Percentiles rank a stretch among this genome's conserved stretches.
Evolutionary conservation across 176 grass and related monocot genomes (phyloP).

Genomic region (Rhipidocladum racemiflorum): DNA sequence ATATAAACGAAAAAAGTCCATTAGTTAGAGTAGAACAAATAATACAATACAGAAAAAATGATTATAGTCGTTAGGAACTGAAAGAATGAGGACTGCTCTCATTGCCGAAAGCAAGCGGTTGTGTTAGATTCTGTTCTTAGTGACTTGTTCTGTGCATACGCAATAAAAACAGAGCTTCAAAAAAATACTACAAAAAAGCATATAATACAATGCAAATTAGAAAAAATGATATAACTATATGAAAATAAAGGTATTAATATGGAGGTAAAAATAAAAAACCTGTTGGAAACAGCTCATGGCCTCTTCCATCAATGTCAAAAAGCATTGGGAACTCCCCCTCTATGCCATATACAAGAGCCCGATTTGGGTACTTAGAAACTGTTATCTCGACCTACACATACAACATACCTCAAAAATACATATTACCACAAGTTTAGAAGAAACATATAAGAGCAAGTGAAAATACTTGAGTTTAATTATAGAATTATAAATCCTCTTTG

Average conservation of each 20-base stretch:
- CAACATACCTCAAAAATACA: background rate
- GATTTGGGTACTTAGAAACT: slow-evolving; percentile 79
- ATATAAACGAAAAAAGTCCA: background rate
- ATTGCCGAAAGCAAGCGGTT: background rate
- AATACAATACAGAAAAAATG: background rate
- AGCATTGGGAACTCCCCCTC: slow-evolving; percentile 80
- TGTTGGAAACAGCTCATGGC: slow-evolving; percentile 85
- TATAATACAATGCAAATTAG: slow-evolving; percentile 1
- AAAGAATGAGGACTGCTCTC: slow-evolving; percentile 4
- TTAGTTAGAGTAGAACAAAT: background rate
- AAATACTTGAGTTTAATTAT: background rate
- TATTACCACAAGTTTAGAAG: background rate
- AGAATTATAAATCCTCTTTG: background rate
- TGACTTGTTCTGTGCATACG: background rate
- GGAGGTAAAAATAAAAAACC: slow-evolving; percentile 37
- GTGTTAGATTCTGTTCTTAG: slow-evolving; percentile 1
- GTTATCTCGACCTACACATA: slow-evolving; percentile 67
- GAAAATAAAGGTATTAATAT: slow-evolving; percentile 17
- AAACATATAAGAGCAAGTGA: background rate
- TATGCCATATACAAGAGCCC: slow-evolving; percentile 77
- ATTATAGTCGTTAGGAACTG: background rate
- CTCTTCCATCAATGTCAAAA: slow-evolving; percentile 86
- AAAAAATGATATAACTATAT: background rate
- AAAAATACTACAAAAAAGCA: slow-evolving; percentile 9
- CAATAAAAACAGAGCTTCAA: background rate